These are phyloP conservation scores for Penicillium diatomitis DNA, from an alignment of 495 filamentous ascomycete species.

Conservation along the genomic window DNA sequence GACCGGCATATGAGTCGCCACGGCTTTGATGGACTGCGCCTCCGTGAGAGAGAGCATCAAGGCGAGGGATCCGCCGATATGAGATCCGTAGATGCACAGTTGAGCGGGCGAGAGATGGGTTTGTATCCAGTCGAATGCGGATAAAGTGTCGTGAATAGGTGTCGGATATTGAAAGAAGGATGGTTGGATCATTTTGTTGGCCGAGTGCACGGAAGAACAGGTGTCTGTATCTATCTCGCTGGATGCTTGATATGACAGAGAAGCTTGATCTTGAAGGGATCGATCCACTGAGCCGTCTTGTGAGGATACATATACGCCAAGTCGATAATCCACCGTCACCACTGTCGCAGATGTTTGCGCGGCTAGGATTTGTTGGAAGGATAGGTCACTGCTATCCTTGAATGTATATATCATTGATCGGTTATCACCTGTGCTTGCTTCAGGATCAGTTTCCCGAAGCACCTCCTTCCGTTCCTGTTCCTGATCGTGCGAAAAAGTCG, in stretches of 20 bases:
- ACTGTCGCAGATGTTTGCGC: slow-evolving; percentile 22
- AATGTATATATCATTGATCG: no score
- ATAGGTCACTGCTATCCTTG: background rate
- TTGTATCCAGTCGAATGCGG: slow-evolving; percentile 33
- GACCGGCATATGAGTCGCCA: slow-evolving; percentile 27
- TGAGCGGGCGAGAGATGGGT: slow-evolving; percentile 19
- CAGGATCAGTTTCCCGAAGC: no score
- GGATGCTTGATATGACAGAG: slow-evolving; percentile 3
- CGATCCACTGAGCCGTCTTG: no score
- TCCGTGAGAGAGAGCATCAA: slow-evolving; percentile 53
- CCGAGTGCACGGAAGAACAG: background rate
- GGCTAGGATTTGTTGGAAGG: slow-evolving; percentile 20
- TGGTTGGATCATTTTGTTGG: background rate
- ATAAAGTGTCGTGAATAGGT: slow-evolving; percentile 34
- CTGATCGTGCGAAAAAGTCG: background rate
- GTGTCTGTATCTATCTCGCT: background rate
- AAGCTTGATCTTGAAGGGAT: no score
- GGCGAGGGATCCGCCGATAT: slow-evolving; percentile 47
- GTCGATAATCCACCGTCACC: slow-evolving; percentile 35
- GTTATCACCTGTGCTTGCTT: no score
- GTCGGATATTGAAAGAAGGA: slow-evolving; percentile 26
- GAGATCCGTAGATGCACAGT: slow-evolving; percentile 42
- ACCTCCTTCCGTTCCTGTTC: no score
- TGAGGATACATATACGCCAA: slow-evolving; percentile 31
- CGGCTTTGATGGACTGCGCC: slow-evolving; percentile 30